Base-by-base conservation (phyloP, 805 yeast genomes). In the Kodamaea sagamina region DNA sequence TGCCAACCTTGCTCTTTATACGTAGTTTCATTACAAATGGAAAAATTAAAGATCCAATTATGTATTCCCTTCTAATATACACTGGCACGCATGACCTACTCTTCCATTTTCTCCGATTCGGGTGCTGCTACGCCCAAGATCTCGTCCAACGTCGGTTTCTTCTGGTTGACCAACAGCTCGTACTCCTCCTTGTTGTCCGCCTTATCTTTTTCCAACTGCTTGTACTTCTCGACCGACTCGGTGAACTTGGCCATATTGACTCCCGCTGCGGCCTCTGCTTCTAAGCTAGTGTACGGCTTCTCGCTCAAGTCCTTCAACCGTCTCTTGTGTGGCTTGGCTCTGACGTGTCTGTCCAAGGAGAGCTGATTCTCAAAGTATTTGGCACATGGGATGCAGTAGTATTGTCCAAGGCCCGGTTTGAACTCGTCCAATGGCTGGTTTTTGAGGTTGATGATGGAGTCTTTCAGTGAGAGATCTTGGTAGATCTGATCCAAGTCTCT, bases 361-460 rank as follows among this genome's bases (percentile, higher is more conserved):
- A 66, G 62, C 35, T 85, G 89, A 44, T 83, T 82, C 61, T 90
- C 97, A 58, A 81, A 89, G 65, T 93, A 89, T 61, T 84, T 86
- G 38, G 95, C 95, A 73, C 99, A 93, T 50, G 89, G 96, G 42
- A 93, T 75, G 65, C 98, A 93, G 64, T 88, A 93, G 65, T 79
- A 84, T 65, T 93, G 98, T 11, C 97, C 99, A 51, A 93, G 68
- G 1, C 99, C 99, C 1, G 97, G 90, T 59, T 84, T 84, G 34
- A 82, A 79, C 67, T 92, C 98, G 63, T 92, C 97, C 44, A 86
- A 63, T 4, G 88, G 86, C 65, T 92, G 98, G 60, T 86, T 82
- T 59, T 86, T 77, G 44, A 89, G 72, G 32, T 74, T 69, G 43
- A 74, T 63, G 43, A 89, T 83, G n/a, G 83, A 68, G 28, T 82